Evolutionary conservation across 495 filamentous ascomycete genomes (phyloP).

Genomic region (Pseudomonodictys pantanalensis): DNA sequence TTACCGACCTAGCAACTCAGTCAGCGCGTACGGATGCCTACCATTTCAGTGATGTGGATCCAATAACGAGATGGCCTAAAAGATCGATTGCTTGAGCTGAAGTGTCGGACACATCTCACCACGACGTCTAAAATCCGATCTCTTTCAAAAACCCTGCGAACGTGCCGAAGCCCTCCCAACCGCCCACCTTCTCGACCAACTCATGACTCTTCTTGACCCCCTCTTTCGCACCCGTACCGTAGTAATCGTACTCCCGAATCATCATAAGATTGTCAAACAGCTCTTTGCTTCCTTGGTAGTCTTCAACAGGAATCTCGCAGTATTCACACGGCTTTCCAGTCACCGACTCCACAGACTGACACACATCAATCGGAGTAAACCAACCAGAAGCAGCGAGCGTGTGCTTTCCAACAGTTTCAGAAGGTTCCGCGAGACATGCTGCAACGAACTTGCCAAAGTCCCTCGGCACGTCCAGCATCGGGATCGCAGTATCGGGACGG

Average conservation of each 20-base stretch:
- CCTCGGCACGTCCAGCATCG: constrained; percentile 49
- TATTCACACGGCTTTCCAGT: constrained; percentile 12
- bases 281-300: constrained; percentile 11
- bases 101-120: not conserved
- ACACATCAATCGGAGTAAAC: constrained; percentile 19
- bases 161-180: not conserved
- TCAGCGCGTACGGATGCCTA: no score
- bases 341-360: constrained; percentile 4
- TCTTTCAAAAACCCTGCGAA: constrained; percentile 10
- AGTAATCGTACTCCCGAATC: constrained; percentile 18
- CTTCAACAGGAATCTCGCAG: constrained; percentile 5
- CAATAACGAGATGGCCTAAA: no score
- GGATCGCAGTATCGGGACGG: constrained; percentile 45
- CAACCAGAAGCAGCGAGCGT: constrained; percentile 9
- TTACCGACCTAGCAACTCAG: no score
- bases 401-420: constrained; percentile 39
- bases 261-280: constrained; percentile 21
- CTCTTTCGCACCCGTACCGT: constrained; percentile 6
- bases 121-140: not conserved
- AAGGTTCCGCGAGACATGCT: constrained; percentile 46
- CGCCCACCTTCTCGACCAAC: constrained; percentile 4
- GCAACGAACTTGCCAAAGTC: constrained; percentile 60
- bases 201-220: constrained; percentile 10
- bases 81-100: not conserved
- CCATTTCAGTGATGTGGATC: no score